Evolutionary conservation across 352 stramenopile species (phyloP), one percentile per base, ranked within the genome.

Genomic region (Phytophthora megakarya): DNA sequence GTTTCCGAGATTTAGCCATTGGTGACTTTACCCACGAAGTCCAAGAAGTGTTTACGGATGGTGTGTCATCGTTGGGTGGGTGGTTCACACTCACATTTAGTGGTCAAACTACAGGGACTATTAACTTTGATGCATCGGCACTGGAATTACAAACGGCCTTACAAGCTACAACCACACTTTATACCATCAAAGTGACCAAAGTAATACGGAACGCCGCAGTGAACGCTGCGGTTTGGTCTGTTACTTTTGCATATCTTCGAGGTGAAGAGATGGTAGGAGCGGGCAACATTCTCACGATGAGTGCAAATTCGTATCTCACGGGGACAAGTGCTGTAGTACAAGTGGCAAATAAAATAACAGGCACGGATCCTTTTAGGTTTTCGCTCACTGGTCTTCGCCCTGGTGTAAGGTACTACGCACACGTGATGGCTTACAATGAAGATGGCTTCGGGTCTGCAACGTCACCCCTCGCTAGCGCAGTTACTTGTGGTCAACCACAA

Each of bases 181-280:
- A 96, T 61, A 91, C 89, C 12, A 88, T 92, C 43, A 93, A 95
- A 28, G 84, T 92, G 5, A 78, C 68, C 3, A 89, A 89, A 18
- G 47, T 54, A 1, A 67, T 70, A 48, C 51, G 77, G 1, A 81
- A 72, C 33, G 25, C 70, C 25, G 46, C 30, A 3, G 43, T 92
- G n/a, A 86, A 92, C 22, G 89, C 78, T 3, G 83, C 81, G 0
- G 75, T 91, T 22, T 99, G 95, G 95, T 93, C 90, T 22, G 85
- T 99, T 6, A 98, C 93, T 10, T 98, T 99, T 52, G 97, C 94
- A 0, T 94, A 98, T 37, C 69, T 98, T 21, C 75, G 80, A 26
- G 88, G 97, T n/a, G 92, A 98, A 69, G 89, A 97, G 58, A 80
- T 96, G 52, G 86, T 97, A 26, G 95, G 94, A 25, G 96, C 92